phyloP scores from a whole-genome alignment of 306 rosid species.

The Prunus kanzakura region DNA sequence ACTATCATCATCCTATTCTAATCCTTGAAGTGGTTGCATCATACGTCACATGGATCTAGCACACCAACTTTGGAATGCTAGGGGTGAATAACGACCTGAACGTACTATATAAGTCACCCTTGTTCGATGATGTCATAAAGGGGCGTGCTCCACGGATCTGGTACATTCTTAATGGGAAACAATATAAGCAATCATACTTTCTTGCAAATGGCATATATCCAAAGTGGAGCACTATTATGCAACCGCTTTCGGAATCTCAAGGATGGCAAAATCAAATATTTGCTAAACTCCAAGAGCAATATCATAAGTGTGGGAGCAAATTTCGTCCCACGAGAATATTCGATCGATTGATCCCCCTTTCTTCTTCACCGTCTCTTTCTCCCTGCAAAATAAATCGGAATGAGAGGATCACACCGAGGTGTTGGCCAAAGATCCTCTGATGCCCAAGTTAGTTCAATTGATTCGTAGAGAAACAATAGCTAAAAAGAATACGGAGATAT shows the following conservation, averaged over 20 bases:
- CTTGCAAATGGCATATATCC: slow-evolving; percentile 1
- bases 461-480: too few relatives aligned
- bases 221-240: background rate
- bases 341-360: too few relatives aligned
- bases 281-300: background rate
- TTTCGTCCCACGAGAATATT: too few relatives aligned
- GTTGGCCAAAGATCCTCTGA: too few relatives aligned
- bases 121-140: background rate
- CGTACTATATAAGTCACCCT: background rate
- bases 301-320: background rate
- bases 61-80: background rate
- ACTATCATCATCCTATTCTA: background rate
- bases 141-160: background rate
- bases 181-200: background rate
- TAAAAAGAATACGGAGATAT: too few relatives aligned
- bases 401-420: too few relatives aligned
- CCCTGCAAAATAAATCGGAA: too few relatives aligned
- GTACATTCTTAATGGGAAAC: background rate
- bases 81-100: background rate
- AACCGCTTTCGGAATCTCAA: background rate
- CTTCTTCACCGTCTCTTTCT: too few relatives aligned
- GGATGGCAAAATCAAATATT: too few relatives aligned
- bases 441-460: too few relatives aligned
- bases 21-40: background rate
- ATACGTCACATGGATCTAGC: background rate